A percentile compares a stretch with the other conserved stretches of the same genome.
These are phyloP conservation scores for Pyrenophora teres DNA, from an alignment of 2,329 filamentous ascomycete species.

Conservation along the genomic window DNA sequence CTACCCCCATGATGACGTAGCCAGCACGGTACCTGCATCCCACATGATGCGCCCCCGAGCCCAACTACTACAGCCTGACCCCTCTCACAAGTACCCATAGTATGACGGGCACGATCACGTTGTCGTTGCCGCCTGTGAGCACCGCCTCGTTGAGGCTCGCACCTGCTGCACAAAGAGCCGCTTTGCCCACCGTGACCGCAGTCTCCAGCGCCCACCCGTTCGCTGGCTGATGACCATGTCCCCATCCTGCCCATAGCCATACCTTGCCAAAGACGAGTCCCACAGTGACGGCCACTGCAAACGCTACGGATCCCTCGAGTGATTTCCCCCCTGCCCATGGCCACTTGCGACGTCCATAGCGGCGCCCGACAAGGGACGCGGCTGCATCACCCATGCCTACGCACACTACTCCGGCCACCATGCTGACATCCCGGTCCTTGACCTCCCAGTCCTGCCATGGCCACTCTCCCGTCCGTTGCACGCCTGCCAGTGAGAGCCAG, in stretches of 20 bases:
- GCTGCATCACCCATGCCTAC: slow-evolving; percentile 95
- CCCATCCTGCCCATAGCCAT: slow-evolving; percentile 81
- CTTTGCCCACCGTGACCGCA: slow-evolving; percentile 58
- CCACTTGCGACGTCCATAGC: slow-evolving; percentile 89
- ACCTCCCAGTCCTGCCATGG: slow-evolving; percentile 77
- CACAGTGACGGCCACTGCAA: slow-evolving; percentile 75
- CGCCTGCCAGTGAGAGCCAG: slow-evolving; percentile 81
- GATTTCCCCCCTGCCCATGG: slow-evolving; percentile 96
- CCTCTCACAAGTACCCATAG: slow-evolving; percentile 91
- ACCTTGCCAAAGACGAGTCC: slow-evolving; percentile 72
- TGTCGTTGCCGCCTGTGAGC: slow-evolving; percentile 95
- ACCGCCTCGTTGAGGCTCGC: slow-evolving; percentile 94
- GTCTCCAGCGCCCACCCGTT: slow-evolving; percentile 31
- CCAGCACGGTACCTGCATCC: slow-evolving; percentile 12
- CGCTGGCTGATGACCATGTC: slow-evolving; percentile 51
- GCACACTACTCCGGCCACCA: slow-evolving; percentile 91
- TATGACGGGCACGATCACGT: slow-evolving; percentile 92
- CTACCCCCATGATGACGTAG: not conserved
- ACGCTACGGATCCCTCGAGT: slow-evolving; percentile 82
- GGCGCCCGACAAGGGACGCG: slow-evolving; percentile 83
- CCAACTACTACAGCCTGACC: slow-evolving; percentile 52
- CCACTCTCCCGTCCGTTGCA: slow-evolving; percentile 61
- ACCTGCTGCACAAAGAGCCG: slow-evolving; percentile 70
- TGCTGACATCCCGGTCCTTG: slow-evolving; percentile 72
- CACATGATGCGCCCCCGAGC: slow-evolving; percentile 4